Percentiles rank a stretch among this genome's conserved stretches.
These are phyloP conservation scores for Stenogyne calaminthoides DNA, from an alignment of 305 asterid species.

Conservation along the genomic window DNA sequence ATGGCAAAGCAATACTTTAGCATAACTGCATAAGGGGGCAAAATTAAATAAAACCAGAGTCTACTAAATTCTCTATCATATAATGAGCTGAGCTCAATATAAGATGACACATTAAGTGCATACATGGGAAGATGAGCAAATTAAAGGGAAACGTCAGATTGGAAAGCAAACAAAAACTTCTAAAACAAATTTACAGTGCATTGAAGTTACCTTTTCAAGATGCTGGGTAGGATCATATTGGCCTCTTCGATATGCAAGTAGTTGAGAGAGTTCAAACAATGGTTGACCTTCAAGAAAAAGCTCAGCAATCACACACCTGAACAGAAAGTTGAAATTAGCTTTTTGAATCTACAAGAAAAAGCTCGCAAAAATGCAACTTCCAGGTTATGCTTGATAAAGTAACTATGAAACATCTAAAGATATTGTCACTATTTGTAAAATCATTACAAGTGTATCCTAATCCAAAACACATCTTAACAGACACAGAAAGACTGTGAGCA, in stretches of 20 bases:
- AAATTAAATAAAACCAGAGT: slow-evolving; percentile 19
- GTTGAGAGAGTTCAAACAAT: slow-evolving; percentile 92
- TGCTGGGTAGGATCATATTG: slow-evolving; percentile 97
- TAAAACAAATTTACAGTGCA: slow-evolving; percentile 13
- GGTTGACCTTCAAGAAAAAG: slow-evolving; percentile 99
- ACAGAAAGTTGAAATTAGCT: slow-evolving; percentile 37
- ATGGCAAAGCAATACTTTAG: slow-evolving; percentile 27
- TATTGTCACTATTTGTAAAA: not conserved
- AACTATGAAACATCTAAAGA: slow-evolving; percentile 15
- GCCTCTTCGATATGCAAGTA: slow-evolving; percentile 98
- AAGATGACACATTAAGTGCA: slow-evolving; percentile 23
- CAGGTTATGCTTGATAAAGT: slow-evolving; percentile 22
- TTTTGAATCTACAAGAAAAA: slow-evolving; percentile 20
- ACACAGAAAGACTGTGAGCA: slow-evolving; percentile 19
- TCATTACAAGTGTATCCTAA: slow-evolving; percentile 10
- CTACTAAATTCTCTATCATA: slow-evolving; percentile 6
- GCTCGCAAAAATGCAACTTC: slow-evolving; percentile 6
- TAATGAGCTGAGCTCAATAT: slow-evolving; percentile 15
- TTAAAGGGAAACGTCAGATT: not conserved
- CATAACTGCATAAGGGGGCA: slow-evolving; percentile 11
- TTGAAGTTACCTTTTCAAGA: slow-evolving; percentile 77
- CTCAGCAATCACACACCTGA: slow-evolving; percentile 99
- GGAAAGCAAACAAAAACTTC: slow-evolving; percentile 21
- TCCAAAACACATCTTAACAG: slow-evolving; percentile 6
- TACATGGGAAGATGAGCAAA: slow-evolving; percentile 23